phyloP scores from a whole-genome alignment of 208 protist species.

The Trypanosoma rangeli region DNA sequence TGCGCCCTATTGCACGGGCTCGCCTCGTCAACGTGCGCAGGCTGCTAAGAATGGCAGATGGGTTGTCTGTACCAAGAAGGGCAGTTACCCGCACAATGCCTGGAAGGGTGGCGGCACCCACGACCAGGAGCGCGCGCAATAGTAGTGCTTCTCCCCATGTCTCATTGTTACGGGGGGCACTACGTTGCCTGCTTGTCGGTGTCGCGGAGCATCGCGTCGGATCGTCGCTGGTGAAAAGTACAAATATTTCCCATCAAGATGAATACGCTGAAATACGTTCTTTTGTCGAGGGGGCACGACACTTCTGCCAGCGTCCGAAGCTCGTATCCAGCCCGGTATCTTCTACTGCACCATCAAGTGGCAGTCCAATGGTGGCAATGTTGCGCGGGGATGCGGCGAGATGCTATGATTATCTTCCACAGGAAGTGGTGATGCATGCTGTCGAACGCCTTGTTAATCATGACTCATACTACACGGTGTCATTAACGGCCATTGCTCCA shows the following conservation, averaged over 20 bases:
- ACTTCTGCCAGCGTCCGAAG: not conserved
- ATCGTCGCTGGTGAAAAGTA: constrained; percentile 28
- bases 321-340: not conserved
- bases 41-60: constrained; percentile 21
- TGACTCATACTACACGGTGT: constrained; percentile 45
- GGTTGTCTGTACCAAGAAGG: not conserved
- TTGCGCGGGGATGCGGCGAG: constrained; percentile 58
- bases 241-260: constrained; percentile 47
- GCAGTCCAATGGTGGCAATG: constrained; percentile 21
- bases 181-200: constrained; percentile 57
- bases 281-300: constrained; percentile 41
- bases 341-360: constrained; percentile 5
- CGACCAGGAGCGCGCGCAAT: not conserved
- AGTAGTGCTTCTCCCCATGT: constrained; percentile 8
- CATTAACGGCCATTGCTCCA: constrained; percentile 30
- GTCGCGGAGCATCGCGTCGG: constrained; percentile 39
- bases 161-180: constrained; percentile 34
- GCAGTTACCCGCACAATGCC: too few species aligned
- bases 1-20: constrained; percentile 70
- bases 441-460: constrained; percentile 43
- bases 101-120: not conserved
- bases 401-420: constrained; percentile 75
- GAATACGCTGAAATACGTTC: constrained; percentile 71
- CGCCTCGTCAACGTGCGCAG: constrained; percentile 12
- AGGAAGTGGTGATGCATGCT: constrained; percentile 41